These are phyloP conservation scores for Phytophthora idaei DNA, from an alignment of 352 stramenopile genomes.

Conservation along the genomic window DNA sequence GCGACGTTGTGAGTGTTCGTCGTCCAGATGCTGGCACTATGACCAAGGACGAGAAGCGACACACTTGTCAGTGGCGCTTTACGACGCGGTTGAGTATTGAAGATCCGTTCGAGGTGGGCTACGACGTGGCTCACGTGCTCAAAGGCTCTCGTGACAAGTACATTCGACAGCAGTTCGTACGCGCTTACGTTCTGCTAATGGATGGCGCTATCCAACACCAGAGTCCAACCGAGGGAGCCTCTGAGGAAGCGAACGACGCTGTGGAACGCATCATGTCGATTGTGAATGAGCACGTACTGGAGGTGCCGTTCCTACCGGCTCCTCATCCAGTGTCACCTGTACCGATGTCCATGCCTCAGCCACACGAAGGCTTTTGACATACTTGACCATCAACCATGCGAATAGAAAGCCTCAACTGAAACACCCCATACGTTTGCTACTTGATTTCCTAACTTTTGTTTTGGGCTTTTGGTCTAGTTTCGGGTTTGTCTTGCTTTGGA, in stretches of 20 bases:
- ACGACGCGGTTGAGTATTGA: conserved; percentile 93
- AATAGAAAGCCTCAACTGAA: conserved; percentile 38
- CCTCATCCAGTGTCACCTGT: conserved; percentile 31
- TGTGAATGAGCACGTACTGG: conserved; percentile 48
- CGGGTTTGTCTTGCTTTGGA: conserved; percentile 20
- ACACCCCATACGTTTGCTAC: conserved; percentile 12
- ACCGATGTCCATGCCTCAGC: conserved; percentile 17
- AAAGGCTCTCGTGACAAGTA: conserved; percentile 89
- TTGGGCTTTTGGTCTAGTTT: conserved; percentile 25
- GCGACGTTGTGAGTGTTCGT: conserved; percentile 71
- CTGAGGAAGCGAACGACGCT: conserved; percentile 6
- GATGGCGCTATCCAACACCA: conserved; percentile 43
- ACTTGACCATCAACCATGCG: conserved; percentile 26
- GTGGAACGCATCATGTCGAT: conserved; percentile 42
- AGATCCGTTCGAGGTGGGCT: conserved; percentile 98
- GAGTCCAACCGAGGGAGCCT: conserved; percentile 9
- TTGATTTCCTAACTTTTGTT: conserved; percentile 33
- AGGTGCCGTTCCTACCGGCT: conserved; percentile 48
- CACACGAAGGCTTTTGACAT: conserved; percentile 31
- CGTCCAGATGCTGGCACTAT: conserved; percentile 58
- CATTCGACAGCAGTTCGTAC: conserved; percentile 83
- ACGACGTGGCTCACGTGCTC: conserved; percentile 97
- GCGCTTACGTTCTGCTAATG: conserved; percentile 69
- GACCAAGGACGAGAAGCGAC: conserved; percentile 80
- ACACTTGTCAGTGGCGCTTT: conserved; percentile 69